Conservation (phyloP, 2,329 filamentous ascomycete genomes). For the Cercospora janseana region DNA sequence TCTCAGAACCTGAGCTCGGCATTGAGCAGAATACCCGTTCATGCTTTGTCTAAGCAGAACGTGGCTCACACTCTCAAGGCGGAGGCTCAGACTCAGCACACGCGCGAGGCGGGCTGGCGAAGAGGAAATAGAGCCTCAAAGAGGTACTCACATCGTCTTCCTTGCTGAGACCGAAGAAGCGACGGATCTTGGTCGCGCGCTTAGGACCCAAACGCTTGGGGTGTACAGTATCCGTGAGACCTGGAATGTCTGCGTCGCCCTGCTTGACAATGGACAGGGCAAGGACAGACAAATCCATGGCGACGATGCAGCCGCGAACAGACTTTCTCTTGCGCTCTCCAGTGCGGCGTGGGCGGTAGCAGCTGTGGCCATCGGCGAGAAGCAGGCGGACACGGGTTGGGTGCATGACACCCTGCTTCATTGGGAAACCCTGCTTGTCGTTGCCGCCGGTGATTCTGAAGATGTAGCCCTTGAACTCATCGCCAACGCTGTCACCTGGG, state of each 20-base stretch:
- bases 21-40: constrained; percentile 8
- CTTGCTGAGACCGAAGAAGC: constrained; percentile 99
- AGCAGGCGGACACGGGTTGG: constrained; percentile 97
- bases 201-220: constrained; percentile 99
- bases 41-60: constrained; percentile 12
- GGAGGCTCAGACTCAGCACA: constrained; percentile 20
- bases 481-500: constrained; percentile 87
- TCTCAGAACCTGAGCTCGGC: constrained; percentile 34
- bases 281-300: constrained; percentile 88
- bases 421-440: constrained; percentile 99
- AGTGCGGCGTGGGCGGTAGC: constrained; percentile 96
- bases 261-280: constrained; percentile 97
- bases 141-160: constrained; percentile 96
- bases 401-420: constrained; percentile 99
- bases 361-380: constrained; percentile 93
- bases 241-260: constrained; percentile 90
- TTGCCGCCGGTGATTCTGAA: constrained; percentile 99
- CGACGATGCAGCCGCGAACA: constrained; percentile 98
- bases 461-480: constrained; percentile 99
- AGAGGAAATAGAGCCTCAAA: constrained; percentile 50
- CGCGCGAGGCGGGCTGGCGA: constrained; percentile 49
- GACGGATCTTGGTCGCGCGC: constrained; percentile 99
- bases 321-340: constrained; percentile 99
- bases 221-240: constrained; percentile 95
- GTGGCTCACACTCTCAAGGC: constrained; percentile 16